Evolutionary conservation across 2,329 filamentous ascomycete genomes (phyloP).

Genomic region (Fusarium sp.): DNA sequence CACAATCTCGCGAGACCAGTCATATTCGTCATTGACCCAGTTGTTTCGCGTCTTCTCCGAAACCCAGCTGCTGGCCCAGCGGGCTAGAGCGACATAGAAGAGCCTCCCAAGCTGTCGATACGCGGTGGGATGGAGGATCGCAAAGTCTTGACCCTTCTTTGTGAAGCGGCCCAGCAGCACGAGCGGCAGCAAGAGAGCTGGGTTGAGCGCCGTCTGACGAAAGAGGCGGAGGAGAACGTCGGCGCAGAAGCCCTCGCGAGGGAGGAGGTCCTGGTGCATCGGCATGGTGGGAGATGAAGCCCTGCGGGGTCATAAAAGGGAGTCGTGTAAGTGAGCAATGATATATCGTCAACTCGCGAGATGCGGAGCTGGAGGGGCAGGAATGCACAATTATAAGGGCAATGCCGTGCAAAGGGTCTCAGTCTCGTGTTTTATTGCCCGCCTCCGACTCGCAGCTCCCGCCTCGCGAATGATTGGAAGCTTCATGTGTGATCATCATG

Average conservation of each 20-base stretch:
- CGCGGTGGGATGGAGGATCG: slow-evolving; percentile 66
- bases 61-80: slow-evolving; percentile 50
- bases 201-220: slow-evolving; percentile 75
- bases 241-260: slow-evolving; percentile 71
- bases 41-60: slow-evolving; percentile 56
- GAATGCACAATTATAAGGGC: neutral
- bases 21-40: slow-evolving; percentile 63
- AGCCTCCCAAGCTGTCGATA: slow-evolving; percentile 63
- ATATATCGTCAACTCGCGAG: slow-evolving; percentile 8
- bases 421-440: slow-evolving; percentile 4
- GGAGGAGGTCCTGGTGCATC: slow-evolving; percentile 67
- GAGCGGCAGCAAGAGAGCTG: slow-evolving; percentile 74
- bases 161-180: slow-evolving; percentile 76
- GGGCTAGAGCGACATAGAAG: slow-evolving; percentile 51
- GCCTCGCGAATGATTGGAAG: neutral
- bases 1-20: slow-evolving; percentile 80
- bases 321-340: slow-evolving; percentile 3
- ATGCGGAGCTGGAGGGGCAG: neutral
- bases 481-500: slow-evolving; percentile 16
- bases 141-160: slow-evolving; percentile 70
- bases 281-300: slow-evolving; percentile 48
- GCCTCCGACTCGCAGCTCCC: neutral
- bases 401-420: neutral
- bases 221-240: slow-evolving; percentile 74
- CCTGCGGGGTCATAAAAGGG: neutral